Percentiles rank a stretch among this genome's conserved stretches.
phyloP scores from a whole-genome alignment of 441 rosid genomes.

The Brassica balearica region DNA sequence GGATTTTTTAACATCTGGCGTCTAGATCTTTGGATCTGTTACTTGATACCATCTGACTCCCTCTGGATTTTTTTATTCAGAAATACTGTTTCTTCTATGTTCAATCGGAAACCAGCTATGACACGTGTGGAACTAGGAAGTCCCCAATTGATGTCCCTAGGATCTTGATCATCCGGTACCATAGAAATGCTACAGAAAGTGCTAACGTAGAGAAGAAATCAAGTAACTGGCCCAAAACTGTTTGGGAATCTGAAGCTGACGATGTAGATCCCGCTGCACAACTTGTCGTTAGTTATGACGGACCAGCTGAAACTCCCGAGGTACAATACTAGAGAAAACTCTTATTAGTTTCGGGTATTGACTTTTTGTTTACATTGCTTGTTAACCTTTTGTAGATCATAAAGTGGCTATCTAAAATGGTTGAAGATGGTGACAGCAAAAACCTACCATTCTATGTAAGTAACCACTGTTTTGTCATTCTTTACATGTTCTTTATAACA shows the following conservation, averaged over 20 bases:
- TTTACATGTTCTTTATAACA: slow-evolving; percentile 16
- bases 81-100: slow-evolving; percentile 92
- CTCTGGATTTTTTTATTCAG: slow-evolving; percentile 51
- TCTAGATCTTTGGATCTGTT: slow-evolving; percentile 11
- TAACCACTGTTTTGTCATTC: slow-evolving; percentile 17
- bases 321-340: slow-evolving; percentile 44
- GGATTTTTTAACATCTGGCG: neutral
- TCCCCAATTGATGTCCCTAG: slow-evolving; percentile 75
- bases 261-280: slow-evolving; percentile 88
- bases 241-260: slow-evolving; percentile 61
- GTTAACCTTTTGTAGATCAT: slow-evolving; percentile 61
- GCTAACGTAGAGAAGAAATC: slow-evolving; percentile 51
- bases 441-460: slow-evolving; percentile 88
- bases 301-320: slow-evolving; percentile 73
- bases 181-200: slow-evolving; percentile 73
- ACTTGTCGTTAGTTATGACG: slow-evolving; percentile 89
- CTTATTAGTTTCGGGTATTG: slow-evolving; percentile 6
- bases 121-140: slow-evolving; percentile 94
- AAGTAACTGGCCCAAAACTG: slow-evolving; percentile 59
- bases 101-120: slow-evolving; percentile 81
- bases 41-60: slow-evolving; percentile 33
- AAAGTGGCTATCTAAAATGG: slow-evolving; percentile 79
- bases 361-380: slow-evolving; percentile 22
- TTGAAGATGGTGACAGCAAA: slow-evolving; percentile 87
- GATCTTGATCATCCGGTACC: slow-evolving; percentile 87